A percentile compares a stretch with the other conserved stretches of the same genome.
Conservation (phyloP, 148 eudicot species). For the Diospyros kaki region DNA sequence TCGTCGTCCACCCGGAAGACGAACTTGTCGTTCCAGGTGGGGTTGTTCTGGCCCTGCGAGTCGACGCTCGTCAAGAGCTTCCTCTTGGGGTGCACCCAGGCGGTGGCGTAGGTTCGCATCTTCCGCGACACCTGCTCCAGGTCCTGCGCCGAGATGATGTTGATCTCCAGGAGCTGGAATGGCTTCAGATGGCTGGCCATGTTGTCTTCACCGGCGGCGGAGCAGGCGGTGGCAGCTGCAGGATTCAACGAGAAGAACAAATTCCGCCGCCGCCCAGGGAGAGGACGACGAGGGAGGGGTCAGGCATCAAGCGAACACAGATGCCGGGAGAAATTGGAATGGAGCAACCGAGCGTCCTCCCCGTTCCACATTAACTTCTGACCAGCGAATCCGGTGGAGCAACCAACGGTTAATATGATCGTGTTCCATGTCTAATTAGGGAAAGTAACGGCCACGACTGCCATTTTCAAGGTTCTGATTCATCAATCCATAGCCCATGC, state of each 20-base stretch:
- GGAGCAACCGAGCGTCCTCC: no score
- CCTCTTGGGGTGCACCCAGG: conserved; percentile 57
- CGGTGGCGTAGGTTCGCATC: conserved; percentile 57
- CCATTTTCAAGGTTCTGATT: no score
- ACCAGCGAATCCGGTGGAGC: no score
- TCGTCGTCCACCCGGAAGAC: conserved; percentile 61
- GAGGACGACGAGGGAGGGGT: conserved; percentile 33
- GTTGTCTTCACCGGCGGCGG: conserved; percentile 9
- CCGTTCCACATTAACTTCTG: no score
- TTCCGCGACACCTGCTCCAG: conserved; percentile 38
- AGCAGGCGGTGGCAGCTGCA: neutral
- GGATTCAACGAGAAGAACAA: neutral
- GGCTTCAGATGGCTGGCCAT: conserved; percentile 25
- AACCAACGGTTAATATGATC: neutral
- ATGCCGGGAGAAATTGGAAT: no score
- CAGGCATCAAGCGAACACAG: conserved; percentile 1
- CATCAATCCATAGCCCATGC: no score
- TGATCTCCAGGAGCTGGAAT: conserved; percentile 57
- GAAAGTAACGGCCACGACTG: no score
- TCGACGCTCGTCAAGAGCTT: conserved; percentile 56
- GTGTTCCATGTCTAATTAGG: neutral
- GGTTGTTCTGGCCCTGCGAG: conserved; percentile 37
- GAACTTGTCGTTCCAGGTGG: conserved; percentile 79
- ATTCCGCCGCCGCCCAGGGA: conserved; percentile 27
- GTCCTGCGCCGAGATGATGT: conserved; percentile 68